Conservation (phyloP, 768 basidiomycete species). For the Royoungia palumana region DNA sequence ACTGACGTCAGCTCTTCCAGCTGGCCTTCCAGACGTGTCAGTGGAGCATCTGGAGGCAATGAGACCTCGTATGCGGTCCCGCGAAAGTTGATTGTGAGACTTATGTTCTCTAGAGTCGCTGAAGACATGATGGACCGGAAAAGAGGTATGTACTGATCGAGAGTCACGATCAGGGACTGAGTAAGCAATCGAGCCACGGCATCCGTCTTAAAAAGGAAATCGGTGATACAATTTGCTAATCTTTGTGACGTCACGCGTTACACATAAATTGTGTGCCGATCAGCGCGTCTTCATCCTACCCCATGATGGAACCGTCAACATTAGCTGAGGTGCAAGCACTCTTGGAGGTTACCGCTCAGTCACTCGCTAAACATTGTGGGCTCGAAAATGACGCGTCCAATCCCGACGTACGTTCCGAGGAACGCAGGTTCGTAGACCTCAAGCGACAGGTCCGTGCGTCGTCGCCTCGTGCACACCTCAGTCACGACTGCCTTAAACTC, state of each 20-base stretch:
- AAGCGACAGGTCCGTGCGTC: slow-evolving; percentile 6
- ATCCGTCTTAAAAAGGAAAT: background rate
- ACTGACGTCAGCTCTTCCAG: slow-evolving; percentile 66
- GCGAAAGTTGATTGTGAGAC: slow-evolving; percentile 41
- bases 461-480: background rate
- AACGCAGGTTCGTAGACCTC: slow-evolving; percentile 2
- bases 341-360: slow-evolving; percentile 11
- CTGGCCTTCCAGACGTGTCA: slow-evolving; percentile 47
- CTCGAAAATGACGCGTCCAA: slow-evolving; percentile 9
- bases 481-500: too few species aligned
- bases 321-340: slow-evolving; percentile 1
- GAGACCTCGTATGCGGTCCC: slow-evolving; percentile 48
- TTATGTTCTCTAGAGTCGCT: slow-evolving; percentile 7
- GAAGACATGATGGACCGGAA: slow-evolving; percentile 10
- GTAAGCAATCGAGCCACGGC: slow-evolving; percentile 8
- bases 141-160: background rate
- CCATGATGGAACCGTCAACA: background rate
- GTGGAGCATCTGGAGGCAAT: slow-evolving; percentile 46
- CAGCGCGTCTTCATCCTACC: too few species aligned
- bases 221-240: too few species aligned
- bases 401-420: slow-evolving; percentile 7
- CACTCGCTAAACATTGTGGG: slow-evolving; percentile 12
- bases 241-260: too few species aligned
- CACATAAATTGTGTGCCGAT: too few species aligned
- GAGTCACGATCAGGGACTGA: slow-evolving; percentile 8